Conservation (phyloP, 352 stramenopile species). For the Pythium pyrilobum region DNA sequence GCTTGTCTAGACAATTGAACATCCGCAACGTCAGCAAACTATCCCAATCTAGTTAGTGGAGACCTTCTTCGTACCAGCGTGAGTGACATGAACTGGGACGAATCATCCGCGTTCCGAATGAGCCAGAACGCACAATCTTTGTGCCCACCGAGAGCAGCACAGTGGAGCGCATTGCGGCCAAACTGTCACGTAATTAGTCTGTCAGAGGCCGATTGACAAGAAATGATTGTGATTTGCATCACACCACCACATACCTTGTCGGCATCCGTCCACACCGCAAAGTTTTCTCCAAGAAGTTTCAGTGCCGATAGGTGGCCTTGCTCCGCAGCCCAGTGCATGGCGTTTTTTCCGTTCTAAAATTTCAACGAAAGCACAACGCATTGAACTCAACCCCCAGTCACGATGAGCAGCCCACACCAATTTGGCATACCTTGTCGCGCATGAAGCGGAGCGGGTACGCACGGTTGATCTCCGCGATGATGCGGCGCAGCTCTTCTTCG, state of each 20-base stretch:
- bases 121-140: conserved; percentile 83
- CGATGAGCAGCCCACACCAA: not conserved
- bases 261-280: conserved; percentile 66
- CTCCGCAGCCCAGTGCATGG: conserved; percentile 82
- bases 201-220: not conserved
- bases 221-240: not conserved
- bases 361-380: not conserved
- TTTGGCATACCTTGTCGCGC: conserved; percentile 64
- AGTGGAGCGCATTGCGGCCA: conserved; percentile 80
- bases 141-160: conserved; percentile 68
- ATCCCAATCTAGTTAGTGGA: not conserved
- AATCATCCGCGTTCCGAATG: conserved; percentile 58
- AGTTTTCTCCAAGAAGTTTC: conserved; percentile 78
- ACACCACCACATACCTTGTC: conserved; percentile 68
- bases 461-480: conserved; percentile 77
- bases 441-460: conserved; percentile 75
- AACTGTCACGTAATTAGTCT: conserved; percentile 37
- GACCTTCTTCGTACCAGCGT: conserved; percentile 38
- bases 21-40: not conserved
- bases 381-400: not conserved
- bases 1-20: conserved; percentile 44
- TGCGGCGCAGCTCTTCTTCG: conserved; percentile 69
- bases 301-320: conserved; percentile 70
- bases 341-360: conserved; percentile 85
- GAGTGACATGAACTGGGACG: conserved; percentile 64